A percentile compares a stretch with the other conserved stretches of the same genome.
Conservation (phyloP, 306 rosid genomes). For the Malus orientalis region DNA sequence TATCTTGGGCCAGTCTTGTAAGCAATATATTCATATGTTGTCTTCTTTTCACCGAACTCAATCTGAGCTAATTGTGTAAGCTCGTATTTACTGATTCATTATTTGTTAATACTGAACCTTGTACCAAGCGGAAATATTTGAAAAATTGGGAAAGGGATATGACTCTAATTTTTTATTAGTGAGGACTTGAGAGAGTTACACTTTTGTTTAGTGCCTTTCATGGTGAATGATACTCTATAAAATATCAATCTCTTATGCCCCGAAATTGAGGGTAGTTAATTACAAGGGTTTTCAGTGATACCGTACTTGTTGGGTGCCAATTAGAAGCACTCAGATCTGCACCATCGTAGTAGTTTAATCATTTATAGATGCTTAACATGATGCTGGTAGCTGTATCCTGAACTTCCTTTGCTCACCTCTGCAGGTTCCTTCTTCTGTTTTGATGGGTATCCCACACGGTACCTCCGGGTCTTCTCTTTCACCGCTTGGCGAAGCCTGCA, state of each 20-base stretch:
- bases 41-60: background rate
- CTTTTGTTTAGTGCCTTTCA: background rate
- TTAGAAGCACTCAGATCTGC: background rate
- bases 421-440: constrained; percentile 61
- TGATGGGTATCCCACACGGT: constrained; percentile 66
- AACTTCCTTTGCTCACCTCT: constrained; percentile 1
- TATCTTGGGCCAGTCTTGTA: no score
- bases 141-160: background rate
- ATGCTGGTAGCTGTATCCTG: background rate
- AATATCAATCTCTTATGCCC: background rate
- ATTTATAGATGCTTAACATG: constrained; percentile 3
- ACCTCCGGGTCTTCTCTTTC: constrained; percentile 42
- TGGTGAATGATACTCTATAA: no score
- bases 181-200: background rate
- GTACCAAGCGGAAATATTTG: background rate
- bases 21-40: background rate
- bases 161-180: background rate
- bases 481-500: constrained; percentile 76
- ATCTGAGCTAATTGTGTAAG: background rate
- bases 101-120: background rate
- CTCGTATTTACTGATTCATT: background rate
- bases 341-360: background rate
- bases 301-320: background rate
- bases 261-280: background rate
- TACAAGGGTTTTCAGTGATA: no score